Conservation (phyloP, 768 basidiomycete species). For the Nevesoporus exiguus region DNA sequence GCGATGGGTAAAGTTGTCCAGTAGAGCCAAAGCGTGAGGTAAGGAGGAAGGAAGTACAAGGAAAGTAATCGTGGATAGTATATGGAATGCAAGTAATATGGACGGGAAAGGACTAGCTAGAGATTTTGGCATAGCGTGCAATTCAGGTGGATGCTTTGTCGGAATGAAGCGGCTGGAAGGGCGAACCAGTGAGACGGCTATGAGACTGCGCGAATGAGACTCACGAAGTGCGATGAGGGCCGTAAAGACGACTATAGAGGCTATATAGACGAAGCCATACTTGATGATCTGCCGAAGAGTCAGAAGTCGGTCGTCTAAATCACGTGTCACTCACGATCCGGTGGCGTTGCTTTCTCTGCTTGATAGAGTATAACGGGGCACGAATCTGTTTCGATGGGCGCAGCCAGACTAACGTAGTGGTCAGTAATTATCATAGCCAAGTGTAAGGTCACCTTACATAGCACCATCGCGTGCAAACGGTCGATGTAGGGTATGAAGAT, state of each 20-base stretch:
- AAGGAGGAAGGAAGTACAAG: background rate
- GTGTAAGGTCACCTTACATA: conserved; percentile 52
- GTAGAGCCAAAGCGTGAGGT: background rate
- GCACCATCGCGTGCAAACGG: conserved; percentile 82
- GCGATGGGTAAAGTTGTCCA: conserved; percentile 10
- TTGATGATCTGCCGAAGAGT: conserved; percentile 59
- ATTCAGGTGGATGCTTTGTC: conserved; percentile 52
- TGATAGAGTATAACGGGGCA: conserved; percentile 85
- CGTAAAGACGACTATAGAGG: conserved; percentile 65
- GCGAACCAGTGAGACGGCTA: conserved; percentile 2
- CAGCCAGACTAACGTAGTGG: conserved; percentile 71
- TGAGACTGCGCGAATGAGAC: too few species aligned
- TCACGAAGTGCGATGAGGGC: conserved; percentile 38
- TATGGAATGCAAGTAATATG: conserved; percentile 29
- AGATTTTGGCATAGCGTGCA: conserved; percentile 68
- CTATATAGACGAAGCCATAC: conserved; percentile 76
- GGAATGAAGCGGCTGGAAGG: conserved; percentile 56
- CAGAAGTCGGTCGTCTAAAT: conserved; percentile 5
- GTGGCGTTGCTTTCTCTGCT: conserved; percentile 85
- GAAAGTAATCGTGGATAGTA: conserved; percentile 26
- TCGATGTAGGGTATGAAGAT: conserved; percentile 90
- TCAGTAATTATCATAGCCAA: conserved; percentile 13
- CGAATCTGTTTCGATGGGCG: conserved; percentile 93
- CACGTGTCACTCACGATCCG: conserved; percentile 64
- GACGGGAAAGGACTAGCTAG: conserved; percentile 42